These are phyloP conservation scores for Corniculantispora saksenae DNA, from an alignment of 2,329 filamentous ascomycete genomes.

Conservation along the genomic window DNA sequence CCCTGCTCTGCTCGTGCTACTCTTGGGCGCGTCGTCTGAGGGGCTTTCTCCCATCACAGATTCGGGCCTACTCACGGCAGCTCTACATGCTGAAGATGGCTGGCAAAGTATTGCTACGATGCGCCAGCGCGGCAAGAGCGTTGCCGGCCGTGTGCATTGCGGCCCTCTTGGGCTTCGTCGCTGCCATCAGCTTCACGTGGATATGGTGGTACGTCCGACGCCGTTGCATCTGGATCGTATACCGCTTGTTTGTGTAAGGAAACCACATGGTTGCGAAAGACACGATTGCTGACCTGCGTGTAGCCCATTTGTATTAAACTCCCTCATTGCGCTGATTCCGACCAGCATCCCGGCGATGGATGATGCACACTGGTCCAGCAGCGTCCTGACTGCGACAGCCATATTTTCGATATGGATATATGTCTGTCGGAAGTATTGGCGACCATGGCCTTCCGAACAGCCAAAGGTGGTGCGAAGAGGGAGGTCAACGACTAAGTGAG, in stretches of 20 bases:
- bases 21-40: background rate
- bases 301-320: background rate
- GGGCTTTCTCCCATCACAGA: background rate
- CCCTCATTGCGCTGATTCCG: background rate
- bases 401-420: background rate
- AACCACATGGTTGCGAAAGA: background rate
- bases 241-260: background rate
- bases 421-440: background rate
- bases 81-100: background rate
- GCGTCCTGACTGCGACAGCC: background rate
- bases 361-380: background rate
- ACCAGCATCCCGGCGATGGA: background rate
- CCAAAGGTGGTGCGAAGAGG: background rate
- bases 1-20: background rate
- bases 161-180: background rate
- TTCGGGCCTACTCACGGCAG: background rate
- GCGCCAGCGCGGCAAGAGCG: background rate
- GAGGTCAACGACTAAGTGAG: background rate
- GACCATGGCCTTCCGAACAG: background rate
- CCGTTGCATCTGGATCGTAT: background rate
- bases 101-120: background rate
- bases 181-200: background rate
- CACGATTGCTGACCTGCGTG: background rate
- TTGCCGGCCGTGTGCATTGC: background rate
- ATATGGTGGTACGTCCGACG: background rate